Evolutionary conservation across 2,329 filamentous ascomycete species (phyloP).

Genomic region (Fonsecaea erecta): DNA sequence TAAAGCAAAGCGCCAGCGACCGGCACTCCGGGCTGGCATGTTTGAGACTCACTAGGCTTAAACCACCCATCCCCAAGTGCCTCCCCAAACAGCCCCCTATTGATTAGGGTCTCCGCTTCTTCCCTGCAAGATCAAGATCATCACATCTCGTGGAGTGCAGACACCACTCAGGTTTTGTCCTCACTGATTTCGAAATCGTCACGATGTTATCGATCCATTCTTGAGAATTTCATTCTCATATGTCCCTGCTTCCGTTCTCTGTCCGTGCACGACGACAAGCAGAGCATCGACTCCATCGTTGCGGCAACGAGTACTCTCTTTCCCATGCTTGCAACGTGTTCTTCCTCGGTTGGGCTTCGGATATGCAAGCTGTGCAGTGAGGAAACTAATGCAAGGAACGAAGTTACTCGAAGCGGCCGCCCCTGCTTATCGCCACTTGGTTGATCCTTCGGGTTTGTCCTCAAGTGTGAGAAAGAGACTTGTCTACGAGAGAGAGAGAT

Average conservation of each 20-base stretch:
- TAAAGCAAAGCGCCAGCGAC: conserved; percentile 8
- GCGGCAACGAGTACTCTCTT: neutral
- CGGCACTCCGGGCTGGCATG: neutral
- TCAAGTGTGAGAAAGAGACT: neutral
- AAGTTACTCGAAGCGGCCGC: neutral
- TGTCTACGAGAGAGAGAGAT: neutral
- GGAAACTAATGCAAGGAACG: conserved; percentile 20
- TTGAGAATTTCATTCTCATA: neutral
- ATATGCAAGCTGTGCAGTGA: conserved; percentile 3
- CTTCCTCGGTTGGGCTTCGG: conserved; percentile 6
- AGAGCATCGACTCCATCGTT: too few species aligned
- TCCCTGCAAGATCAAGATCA: neutral
- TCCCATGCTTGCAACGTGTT: neutral
- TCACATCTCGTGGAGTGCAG: neutral
- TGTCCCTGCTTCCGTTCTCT: neutral
- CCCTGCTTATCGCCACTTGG: conserved; percentile 8
- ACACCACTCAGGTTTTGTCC: neutral
- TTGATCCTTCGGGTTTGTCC: neutral
- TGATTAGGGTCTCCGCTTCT: neutral
- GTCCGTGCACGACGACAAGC: neutral
- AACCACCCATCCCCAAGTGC: neutral
- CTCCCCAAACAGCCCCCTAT: neutral
- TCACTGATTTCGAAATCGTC: neutral
- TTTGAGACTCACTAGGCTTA: neutral
- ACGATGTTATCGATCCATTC: neutral